Evolutionary conservation across 345 rosid species (phyloP), one percentile per base, ranked within the genome.

Genomic region (Camelina laxa): DNA sequence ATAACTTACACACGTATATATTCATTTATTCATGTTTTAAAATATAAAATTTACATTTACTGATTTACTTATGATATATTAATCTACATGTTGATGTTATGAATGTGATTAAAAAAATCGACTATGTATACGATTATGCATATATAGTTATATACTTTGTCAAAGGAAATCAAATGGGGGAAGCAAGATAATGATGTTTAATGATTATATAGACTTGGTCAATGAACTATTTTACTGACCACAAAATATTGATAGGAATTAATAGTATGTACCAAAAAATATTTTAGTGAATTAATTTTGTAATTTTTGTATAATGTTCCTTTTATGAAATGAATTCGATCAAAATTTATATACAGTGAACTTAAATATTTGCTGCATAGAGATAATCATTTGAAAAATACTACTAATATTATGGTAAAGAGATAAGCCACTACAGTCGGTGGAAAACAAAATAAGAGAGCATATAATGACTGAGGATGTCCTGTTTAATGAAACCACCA

Each of bases 401-500:
- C 30, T 27, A 27, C 30, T 27, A 27, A 27, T 27, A 27, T 27
- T 22, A 55, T 24, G 53, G 27, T 39, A 22, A 68, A 10, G 48
- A 51, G 20, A 6, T 53, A 9, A 44, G 16, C 21, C 24, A 67
- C 1, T 38, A 1, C 39, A 16, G 54, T 9, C 33, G 74, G 64
- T 57, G 39, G 49, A 20, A 15, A 41, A 70, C 16, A 21, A 4
- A 48, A 33, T 8, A 35, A 36, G 12, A 15, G 21, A 16, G 51
- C 51, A 38, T 38, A 48, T 21, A 19, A 35, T 65, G 77, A 44
- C 36, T 20, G 42, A 16, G 17, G 59, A 57, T 74, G 78, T 74
- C 41, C 57, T 65, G 78, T 33, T 74, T 56, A 48, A 48, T 38
- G 72, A 75, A 57, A 35, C 78, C 67, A 48, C 59, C 15, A 16